Evolutionary conservation across 2,329 filamentous ascomycete species (phyloP).

Genomic region (Aspergillus fischeri): DNA sequence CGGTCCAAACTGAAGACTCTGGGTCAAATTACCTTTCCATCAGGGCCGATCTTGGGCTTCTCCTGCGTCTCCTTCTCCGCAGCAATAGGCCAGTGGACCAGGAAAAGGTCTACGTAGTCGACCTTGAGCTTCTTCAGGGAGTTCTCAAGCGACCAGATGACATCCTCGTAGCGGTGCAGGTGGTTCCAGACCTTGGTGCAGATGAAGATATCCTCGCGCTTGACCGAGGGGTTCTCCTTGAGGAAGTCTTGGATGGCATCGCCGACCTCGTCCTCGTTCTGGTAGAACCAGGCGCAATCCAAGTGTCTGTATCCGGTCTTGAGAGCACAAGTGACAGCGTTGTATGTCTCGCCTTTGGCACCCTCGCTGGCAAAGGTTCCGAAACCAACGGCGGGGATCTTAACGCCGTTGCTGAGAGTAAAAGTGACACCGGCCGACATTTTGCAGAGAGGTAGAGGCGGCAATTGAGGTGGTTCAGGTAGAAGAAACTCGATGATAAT

Average conservation of each 20-base stretch:
- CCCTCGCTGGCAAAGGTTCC: slow-evolving; percentile 67
- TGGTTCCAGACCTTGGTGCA: slow-evolving; percentile 53
- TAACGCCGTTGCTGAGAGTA: slow-evolving; percentile 55
- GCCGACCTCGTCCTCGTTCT: slow-evolving; percentile 53
- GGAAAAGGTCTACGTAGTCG: slow-evolving; percentile 69
- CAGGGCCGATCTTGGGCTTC: slow-evolving; percentile 47
- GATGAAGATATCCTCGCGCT: slow-evolving; percentile 50
- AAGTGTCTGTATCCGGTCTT: slow-evolving; percentile 51
- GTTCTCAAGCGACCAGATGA: slow-evolving; percentile 51
- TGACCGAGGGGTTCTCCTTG: slow-evolving; percentile 43
- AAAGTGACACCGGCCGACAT: slow-evolving; percentile 56
- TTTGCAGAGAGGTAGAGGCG: slow-evolving; percentile 12
- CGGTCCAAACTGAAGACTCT: background rate
- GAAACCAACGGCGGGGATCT: slow-evolving; percentile 61
- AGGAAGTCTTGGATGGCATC: slow-evolving; percentile 54
- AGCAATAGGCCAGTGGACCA: slow-evolving; percentile 51
- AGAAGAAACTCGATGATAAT: slow-evolving; percentile 1
- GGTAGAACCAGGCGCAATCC: slow-evolving; percentile 55
- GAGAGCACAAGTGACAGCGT: slow-evolving; percentile 48
- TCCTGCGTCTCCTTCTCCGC: slow-evolving; percentile 48
- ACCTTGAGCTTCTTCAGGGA: slow-evolving; percentile 64
- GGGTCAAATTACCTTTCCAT: slow-evolving; percentile 45
- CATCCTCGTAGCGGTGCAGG: slow-evolving; percentile 45
- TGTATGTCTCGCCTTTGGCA: slow-evolving; percentile 55
- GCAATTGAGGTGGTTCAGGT: background rate